Evolutionary conservation across 805 yeast species (phyloP).

Genomic region (Barnettozyma siamensis): DNA sequence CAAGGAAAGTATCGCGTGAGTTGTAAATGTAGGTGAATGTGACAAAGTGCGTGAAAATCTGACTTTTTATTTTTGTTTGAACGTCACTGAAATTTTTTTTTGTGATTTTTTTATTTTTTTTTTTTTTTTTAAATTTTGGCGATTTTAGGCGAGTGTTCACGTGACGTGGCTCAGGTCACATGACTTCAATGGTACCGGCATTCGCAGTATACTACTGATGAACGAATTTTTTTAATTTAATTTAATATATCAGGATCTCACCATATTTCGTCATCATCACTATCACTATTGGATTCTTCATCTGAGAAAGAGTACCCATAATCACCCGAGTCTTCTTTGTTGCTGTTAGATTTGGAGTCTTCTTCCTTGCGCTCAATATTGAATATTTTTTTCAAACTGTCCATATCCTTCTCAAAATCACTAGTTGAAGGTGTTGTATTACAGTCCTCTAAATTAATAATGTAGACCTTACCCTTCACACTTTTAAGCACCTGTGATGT

Average conservation of each 20-base stretch:
- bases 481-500: slow-evolving; percentile 16
- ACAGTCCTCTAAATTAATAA: slow-evolving; percentile 23
- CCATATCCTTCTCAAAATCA: slow-evolving; percentile 13
- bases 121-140: neutral
- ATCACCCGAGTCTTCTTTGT: no score
- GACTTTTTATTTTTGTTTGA: neutral
- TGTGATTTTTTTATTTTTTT: neutral
- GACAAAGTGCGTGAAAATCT: neutral
- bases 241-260: no score
- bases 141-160: neutral
- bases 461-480: slow-evolving; percentile 15
- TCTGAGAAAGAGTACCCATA: no score
- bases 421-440: slow-evolving; percentile 1
- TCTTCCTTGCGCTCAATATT: neutral
- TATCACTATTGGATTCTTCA: no score
- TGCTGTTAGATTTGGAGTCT: no score
- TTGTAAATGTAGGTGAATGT: no score
- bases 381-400: slow-evolving; percentile 14
- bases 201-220: no score
- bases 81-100: neutral
- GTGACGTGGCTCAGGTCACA: no score
- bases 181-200: no score
- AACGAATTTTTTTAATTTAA: no score
- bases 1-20: no score
- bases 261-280: no score